Evolutionary conservation across 2,329 filamentous ascomycete species (phyloP), one percentile per base, ranked within the genome.

Genomic region (Helminthosporium solani): DNA sequence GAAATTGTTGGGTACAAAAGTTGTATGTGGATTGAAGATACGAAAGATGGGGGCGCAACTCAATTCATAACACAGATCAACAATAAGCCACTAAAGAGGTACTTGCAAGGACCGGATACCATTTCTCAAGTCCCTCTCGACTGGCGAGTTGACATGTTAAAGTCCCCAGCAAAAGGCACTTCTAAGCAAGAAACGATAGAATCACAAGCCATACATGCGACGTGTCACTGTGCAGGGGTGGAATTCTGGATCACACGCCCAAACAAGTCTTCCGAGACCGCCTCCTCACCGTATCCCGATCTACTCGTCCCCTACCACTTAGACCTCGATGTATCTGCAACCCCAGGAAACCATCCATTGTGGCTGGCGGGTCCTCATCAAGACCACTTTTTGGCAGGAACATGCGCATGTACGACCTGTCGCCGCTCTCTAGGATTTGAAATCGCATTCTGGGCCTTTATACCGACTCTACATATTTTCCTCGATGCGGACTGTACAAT

Each of bases 11-110:
- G 60, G 14, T 57, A 58, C 21, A 53, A 54, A 6, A 54, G 67
- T 5, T 74, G 78, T 41, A 73, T 78, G 9, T 78, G 74, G 53
- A 65, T 80, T 2, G 70, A 65, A 1, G 77, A 81, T 42, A 81
- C 78, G 1, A 28, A 66, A 1, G 79, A 82, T 56, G 79, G 78
- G 1, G 79, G 80, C 0, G 70, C 76, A 0, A 72, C 72, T 8
- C 54, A 69, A 1, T 81, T 76, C 73, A 58, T 79, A 14, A 66
- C 62, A 6, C 66, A 72, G 14, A 47, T 61, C 5, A 56, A 65
- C 20, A 64, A 60, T 3, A 70, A 42, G 15, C 15, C 23, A 7
- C 35, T 65, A 8, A 18, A 46, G 18, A 49, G 54, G 19, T 64
- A 53, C 44, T 40, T 40, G 3, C 46, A 49, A 45, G 57, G 54